These are phyloP conservation scores for Ophioceras dolichostomum DNA, from an alignment of 2,329 filamentous ascomycete genomes.

Conservation along the genomic window DNA sequence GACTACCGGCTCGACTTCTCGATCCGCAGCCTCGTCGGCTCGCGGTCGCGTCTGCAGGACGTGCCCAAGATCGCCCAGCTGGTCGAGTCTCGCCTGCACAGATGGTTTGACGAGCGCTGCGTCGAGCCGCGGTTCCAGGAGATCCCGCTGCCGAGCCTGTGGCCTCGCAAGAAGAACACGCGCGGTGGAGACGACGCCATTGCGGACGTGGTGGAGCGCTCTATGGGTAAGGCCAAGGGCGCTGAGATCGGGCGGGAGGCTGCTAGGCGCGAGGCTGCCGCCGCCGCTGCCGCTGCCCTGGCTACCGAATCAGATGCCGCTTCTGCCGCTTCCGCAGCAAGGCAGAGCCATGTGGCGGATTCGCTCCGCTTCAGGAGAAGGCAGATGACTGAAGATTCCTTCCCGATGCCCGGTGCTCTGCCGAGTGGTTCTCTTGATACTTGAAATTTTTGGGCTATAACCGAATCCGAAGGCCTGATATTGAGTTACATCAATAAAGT, in stretches of 20 bases:
- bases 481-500: too few species aligned
- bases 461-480: too few species aligned
- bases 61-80: conserved; percentile 82
- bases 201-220: conserved; percentile 30
- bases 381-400: conserved; percentile 23
- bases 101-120: conserved; percentile 79
- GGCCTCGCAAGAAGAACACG: conserved; percentile 77
- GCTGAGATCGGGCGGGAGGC: conserved; percentile 39
- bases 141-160: conserved; percentile 69
- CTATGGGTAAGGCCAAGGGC: conserved; percentile 40
- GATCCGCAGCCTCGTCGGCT: conserved; percentile 67
- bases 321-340: conserved; percentile 2
- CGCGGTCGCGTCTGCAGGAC: conserved; percentile 68
- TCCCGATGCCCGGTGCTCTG: conserved; percentile 34
- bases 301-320: conserved; percentile 1
- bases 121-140: conserved; percentile 82
- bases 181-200: conserved; percentile 46
- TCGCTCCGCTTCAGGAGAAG: conserved; percentile 25
- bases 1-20: conserved; percentile 79
- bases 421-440: too few species aligned
- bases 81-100: conserved; percentile 65
- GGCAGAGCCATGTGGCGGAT: conserved; percentile 12
- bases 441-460: too few species aligned
- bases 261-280: conserved; percentile 26
- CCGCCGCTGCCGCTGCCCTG: conserved; percentile 5